Percentiles rank a stretch among this genome's conserved stretches.
Conservation (phyloP, 768 basidiomycete species). For the Piloderma croceum region DNA sequence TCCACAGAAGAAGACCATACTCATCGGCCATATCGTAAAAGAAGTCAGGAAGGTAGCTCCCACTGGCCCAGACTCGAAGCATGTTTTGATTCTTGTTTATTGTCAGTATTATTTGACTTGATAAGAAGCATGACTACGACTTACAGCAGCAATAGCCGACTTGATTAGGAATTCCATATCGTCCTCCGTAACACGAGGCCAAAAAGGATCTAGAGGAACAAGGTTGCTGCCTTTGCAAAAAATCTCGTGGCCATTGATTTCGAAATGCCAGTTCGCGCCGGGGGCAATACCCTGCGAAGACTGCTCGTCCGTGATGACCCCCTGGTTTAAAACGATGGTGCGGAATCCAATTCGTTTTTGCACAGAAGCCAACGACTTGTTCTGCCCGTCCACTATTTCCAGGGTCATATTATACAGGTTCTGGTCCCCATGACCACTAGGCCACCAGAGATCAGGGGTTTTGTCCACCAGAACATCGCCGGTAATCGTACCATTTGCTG, state of each 20-base stretch:
- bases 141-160: background rate
- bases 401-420: slow-evolving; percentile 49
- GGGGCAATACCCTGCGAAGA: slow-evolving; percentile 45
- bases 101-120: too few relatives aligned
- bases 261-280: slow-evolving; percentile 57
- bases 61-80: slow-evolving; percentile 59
- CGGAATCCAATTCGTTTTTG: slow-evolving; percentile 49
- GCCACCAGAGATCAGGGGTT: slow-evolving; percentile 48
- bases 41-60: slow-evolving; percentile 49
- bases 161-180: slow-evolving; percentile 28
- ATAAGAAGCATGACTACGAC: background rate
- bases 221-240: slow-evolving; percentile 53
- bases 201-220: slow-evolving; percentile 59
- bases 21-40: slow-evolving; percentile 57
- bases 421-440: slow-evolving; percentile 51
- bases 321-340: slow-evolving; percentile 49
- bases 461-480: slow-evolving; percentile 29
- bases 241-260: slow-evolving; percentile 52
- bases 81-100: too few relatives aligned
- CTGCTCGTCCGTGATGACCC: slow-evolving; percentile 41
- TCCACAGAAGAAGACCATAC: slow-evolving; percentile 56
- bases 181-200: slow-evolving; percentile 52
- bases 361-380: slow-evolving; percentile 9
- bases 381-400: slow-evolving; percentile 26
- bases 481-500: slow-evolving; percentile 24